These are phyloP conservation scores for Patellaria atrata DNA, from an alignment of 495 filamentous ascomycete genomes.

Conservation along the genomic window DNA sequence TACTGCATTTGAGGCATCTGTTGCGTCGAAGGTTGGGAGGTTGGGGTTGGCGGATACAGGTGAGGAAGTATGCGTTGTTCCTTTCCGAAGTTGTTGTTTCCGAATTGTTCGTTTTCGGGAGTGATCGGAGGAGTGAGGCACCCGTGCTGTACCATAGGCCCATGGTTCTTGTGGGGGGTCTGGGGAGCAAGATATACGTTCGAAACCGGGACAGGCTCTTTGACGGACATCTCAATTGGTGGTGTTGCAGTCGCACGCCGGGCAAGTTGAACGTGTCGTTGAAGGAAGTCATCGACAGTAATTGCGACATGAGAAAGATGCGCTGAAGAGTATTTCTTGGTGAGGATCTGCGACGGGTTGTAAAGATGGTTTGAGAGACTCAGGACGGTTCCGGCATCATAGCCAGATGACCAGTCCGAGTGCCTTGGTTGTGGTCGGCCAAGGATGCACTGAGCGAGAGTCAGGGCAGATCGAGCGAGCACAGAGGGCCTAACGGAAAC, in stretches of 20 bases:
- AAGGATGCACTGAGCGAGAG: conserved; percentile 75
- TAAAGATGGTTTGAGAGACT: conserved; percentile 75
- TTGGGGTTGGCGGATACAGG: conserved; percentile 19
- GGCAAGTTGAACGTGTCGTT: conserved; percentile 61
- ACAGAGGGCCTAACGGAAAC: conserved; percentile 79
- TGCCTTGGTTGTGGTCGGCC: conserved; percentile 59
- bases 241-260: conserved; percentile 45
- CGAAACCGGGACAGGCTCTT: conserved; percentile 25
- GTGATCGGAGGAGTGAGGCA: conserved; percentile 94
- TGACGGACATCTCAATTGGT: conserved; percentile 40
- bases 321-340: conserved; percentile 73
- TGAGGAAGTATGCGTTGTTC: conserved; percentile 11
- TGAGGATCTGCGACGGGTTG: conserved; percentile 70
- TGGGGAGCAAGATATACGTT: conserved; percentile 42
- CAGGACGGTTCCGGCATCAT: conserved; percentile 65
- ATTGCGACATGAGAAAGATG: conserved; percentile 70
- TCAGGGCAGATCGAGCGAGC: conserved; percentile 75
- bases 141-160: conserved; percentile 51
- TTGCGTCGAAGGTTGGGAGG: conserved; percentile 23
- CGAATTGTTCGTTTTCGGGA: conserved; percentile 43
- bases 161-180: conserved; percentile 74
- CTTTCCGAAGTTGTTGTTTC: conserved; percentile 14
- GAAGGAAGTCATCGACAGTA: conserved; percentile 74
- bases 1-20: conserved; percentile 17
- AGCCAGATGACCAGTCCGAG: conserved; percentile 65